A percentile compares a stretch with the other conserved stretches of the same genome.
Conservation (phyloP, 1,284 basidiomycete genomes). For the Cutaneotrichosporon daszewskae region DNA sequence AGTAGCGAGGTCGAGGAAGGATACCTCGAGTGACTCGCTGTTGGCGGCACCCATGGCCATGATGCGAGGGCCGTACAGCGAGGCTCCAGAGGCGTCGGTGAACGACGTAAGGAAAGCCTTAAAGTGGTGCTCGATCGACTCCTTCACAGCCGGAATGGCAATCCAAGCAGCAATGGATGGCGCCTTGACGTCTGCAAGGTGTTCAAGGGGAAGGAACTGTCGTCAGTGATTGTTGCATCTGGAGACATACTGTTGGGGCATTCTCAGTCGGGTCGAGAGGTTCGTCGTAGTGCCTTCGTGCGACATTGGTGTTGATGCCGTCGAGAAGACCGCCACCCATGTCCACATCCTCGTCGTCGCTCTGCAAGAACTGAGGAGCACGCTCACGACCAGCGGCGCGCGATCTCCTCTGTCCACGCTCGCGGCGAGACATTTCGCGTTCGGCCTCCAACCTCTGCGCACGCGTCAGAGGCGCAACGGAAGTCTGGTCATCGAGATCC, state of each 20-base stretch:
- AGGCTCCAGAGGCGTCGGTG: conserved; percentile 82
- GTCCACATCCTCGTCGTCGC: conserved; percentile 61
- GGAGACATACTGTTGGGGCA: too few species aligned
- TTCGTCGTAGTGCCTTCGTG: conserved; percentile 83
- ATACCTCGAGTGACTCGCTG: conserved; percentile 94
- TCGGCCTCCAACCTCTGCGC: conserved; percentile 79
- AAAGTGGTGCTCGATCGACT: conserved; percentile 88
- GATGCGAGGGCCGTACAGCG: conserved; percentile 92
- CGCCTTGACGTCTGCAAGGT: conserved; percentile 95
- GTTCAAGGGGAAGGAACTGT: conserved; percentile 91
- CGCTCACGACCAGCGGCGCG: conserved; percentile 69
- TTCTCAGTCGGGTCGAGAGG: conserved; percentile 60
- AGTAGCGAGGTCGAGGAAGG: conserved; percentile 82
- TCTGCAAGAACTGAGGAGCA: conserved; percentile 77
- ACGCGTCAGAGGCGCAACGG: conserved; percentile 65
- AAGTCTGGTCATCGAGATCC: conserved; percentile 79
- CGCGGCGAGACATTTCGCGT: conserved; percentile 77
- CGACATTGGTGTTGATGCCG: conserved; percentile 65
- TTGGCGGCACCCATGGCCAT: conserved; percentile 93
- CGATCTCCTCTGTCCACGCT: conserved; percentile 66
- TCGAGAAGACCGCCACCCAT: conserved; percentile 56
- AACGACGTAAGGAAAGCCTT: conserved; percentile 93
- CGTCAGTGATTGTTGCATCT: too few species aligned
- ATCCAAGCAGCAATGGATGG: conserved; percentile 98
- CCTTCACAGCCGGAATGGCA: conserved; percentile 78